Base-by-base conservation (phyloP, 2,329 filamentous ascomycete species). In the Furcasterigmium sp. region DNA sequence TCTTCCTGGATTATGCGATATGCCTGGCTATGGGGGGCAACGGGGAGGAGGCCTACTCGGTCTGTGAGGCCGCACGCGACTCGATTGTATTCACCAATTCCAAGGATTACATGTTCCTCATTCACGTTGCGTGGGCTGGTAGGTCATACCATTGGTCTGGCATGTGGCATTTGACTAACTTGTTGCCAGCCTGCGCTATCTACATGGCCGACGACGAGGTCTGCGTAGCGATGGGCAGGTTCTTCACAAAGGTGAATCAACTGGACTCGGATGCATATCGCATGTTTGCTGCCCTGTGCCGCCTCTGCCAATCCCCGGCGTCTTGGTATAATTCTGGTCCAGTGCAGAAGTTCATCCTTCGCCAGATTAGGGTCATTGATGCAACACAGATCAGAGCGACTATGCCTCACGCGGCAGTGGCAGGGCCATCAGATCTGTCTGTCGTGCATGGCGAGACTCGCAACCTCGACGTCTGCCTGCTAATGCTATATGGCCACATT, bases 281-380 rank as follows among this genome's bases (percentile, higher is more conserved):
- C 28, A 78, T 96, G 55, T 94, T 91, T 59, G 79, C 84, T 23
- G 78, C 85, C 18, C 70, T 93, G n/a, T 87, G 86, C 44, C 79
- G 85, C 15, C 70, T 95, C 8, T 87, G 82, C 56, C 82, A 87
- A 41, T 83, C 87, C 13, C 80, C 84, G 2, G 72, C 80, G 29
- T 77, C 82, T 23, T 87, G 85, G 72, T 95, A 91, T 62, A 84
- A 84, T 41, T 84, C 85, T 3, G 86, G 87, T 0, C 84, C 88
- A 0, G 84, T 85, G 17, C 90, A 95, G 62, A 97, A 97, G 61
- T 95, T 87, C 58, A 82, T 97, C 55, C 73, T 96, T 45, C 83
- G 93, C 5, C 89, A 95, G 64, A 87, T 98, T 64, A 94, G 95
- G 62, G 81, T 82, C 4, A 87, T 95, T 69, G 93, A 98, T 84